These are phyloP conservation scores for Eucalyptus viminalis DNA, from an alignment of 345 rosid species.

Conservation along the genomic window DNA sequence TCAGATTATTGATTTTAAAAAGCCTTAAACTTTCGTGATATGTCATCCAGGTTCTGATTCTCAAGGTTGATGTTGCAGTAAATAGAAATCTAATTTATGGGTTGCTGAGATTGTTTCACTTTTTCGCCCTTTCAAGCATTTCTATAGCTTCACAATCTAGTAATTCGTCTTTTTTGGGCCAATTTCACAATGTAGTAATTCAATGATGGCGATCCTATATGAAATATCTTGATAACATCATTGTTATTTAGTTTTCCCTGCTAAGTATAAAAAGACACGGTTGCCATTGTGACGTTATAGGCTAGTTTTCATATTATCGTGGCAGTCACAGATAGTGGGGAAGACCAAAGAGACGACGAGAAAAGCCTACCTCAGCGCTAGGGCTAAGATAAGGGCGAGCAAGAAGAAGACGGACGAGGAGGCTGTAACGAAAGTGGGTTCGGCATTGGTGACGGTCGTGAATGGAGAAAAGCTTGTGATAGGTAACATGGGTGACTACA, in stretches of 20 bases:
- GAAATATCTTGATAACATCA: neutral
- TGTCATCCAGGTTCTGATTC: neutral
- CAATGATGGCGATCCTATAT: neutral
- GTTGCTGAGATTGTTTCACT: neutral
- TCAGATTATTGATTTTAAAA: neutral
- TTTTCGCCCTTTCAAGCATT: neutral
- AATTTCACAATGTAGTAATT: neutral
- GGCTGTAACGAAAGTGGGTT: constrained; percentile 4
- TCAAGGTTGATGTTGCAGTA: neutral
- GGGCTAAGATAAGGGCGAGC: constrained; percentile 28
- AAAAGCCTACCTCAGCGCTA: constrained; percentile 41
- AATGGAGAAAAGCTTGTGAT: constrained; percentile 58
- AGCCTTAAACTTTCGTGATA: neutral
- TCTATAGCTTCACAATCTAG: neutral
- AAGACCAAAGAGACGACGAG: constrained; percentile 42
- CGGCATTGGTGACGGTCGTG: constrained; percentile 52
- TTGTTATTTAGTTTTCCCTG: neutral
- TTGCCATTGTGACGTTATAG: neutral
- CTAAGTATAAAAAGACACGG: neutral
- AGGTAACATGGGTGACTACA: constrained; percentile 47
- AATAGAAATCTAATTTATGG: neutral
- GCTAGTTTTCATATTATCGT: neutral
- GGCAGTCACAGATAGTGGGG: constrained; percentile 34
- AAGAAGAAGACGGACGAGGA: constrained; percentile 10
- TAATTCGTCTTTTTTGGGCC: neutral